A percentile compares a stretch with the other conserved stretches of the same genome.
Conservation (phyloP, 2,329 filamentous ascomycete genomes). For the Monosporascus sp. region DNA sequence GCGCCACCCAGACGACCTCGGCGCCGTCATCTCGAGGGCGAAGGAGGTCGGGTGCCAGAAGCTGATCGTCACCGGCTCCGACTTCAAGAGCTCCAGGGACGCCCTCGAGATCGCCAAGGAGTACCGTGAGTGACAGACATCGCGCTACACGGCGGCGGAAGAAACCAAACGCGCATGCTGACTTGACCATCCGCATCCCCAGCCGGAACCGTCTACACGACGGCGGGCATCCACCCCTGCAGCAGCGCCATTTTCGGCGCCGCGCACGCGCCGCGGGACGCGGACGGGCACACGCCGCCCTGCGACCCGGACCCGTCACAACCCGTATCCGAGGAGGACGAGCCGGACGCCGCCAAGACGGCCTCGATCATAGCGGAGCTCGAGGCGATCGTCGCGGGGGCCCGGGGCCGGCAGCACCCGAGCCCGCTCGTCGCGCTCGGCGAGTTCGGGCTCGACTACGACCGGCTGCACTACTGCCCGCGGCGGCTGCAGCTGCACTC, state of each 20-base stretch:
- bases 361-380: slow-evolving; percentile 53
- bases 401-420: slow-evolving; percentile 36
- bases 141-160: no score
- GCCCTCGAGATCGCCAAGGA: slow-evolving; percentile 69
- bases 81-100: slow-evolving; percentile 70
- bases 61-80: slow-evolving; percentile 89
- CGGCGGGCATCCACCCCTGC: slow-evolving; percentile 92
- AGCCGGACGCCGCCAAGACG: slow-evolving; percentile 40
- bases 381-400: slow-evolving; percentile 56
- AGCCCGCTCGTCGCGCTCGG: slow-evolving; percentile 71
- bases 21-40: slow-evolving; percentile 73
- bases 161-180: not conserved
- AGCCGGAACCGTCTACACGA: slow-evolving; percentile 82
- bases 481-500: slow-evolving; percentile 77
- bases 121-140: slow-evolving; percentile 54
- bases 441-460: slow-evolving; percentile 95
- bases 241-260: slow-evolving; percentile 72
- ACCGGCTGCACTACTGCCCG: slow-evolving; percentile 77
- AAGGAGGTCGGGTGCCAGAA: slow-evolving; percentile 75
- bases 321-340: slow-evolving; percentile 44
- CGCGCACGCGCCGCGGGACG: slow-evolving; percentile 37
- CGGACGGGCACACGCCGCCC: slow-evolving; percentile 41
- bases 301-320: slow-evolving; percentile 48
- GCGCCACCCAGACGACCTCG: slow-evolving; percentile 66
- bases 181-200: not conserved